These are phyloP conservation scores for Trichoderma lentiforme DNA, from an alignment of 2,329 filamentous ascomycete species.

Conservation along the genomic window DNA sequence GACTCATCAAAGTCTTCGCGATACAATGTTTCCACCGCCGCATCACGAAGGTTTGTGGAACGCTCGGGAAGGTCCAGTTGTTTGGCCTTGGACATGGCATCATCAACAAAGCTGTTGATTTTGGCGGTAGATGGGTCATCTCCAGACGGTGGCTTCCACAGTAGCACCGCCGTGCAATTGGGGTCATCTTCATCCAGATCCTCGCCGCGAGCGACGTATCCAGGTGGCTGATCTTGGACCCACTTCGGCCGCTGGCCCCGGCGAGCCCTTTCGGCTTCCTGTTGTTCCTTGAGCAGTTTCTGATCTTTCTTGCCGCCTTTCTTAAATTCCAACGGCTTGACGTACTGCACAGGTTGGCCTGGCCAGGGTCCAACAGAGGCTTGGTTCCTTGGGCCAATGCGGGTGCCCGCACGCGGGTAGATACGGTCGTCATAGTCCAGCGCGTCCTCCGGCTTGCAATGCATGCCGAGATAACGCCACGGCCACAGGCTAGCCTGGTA, in stretches of 20 bases:
- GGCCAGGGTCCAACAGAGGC: slow-evolving; percentile 82
- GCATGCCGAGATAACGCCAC: slow-evolving; percentile 91
- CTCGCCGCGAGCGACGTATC: slow-evolving; percentile 81
- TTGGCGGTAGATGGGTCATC: slow-evolving; percentile 51
- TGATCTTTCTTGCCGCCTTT: slow-evolving; percentile 75
- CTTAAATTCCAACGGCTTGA: slow-evolving; percentile 83
- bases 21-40: slow-evolving; percentile 72
- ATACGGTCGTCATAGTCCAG: slow-evolving; percentile 97
- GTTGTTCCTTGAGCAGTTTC: slow-evolving; percentile 75
- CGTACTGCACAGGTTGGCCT: slow-evolving; percentile 81
- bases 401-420: slow-evolving; percentile 90
- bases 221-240: slow-evolving; percentile 86
- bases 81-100: slow-evolving; percentile 62
- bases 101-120: slow-evolving; percentile 73
- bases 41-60: slow-evolving; percentile 84
- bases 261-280: slow-evolving; percentile 77
- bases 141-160: slow-evolving; percentile 73
- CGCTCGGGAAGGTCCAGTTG: slow-evolving; percentile 67
- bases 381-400: slow-evolving; percentile 87
- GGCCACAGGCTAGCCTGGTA: slow-evolving; percentile 94
- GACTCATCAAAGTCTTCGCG: slow-evolving; percentile 68
- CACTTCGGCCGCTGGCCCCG: slow-evolving; percentile 84
- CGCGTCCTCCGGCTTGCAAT: slow-evolving; percentile 92
- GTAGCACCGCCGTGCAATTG: slow-evolving; percentile 67
- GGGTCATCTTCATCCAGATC: slow-evolving; percentile 70